Percentiles rank a stretch among this genome's conserved stretches.
Conservation (phyloP, 371 early-diverging fungal genomes). For the Blakeslea trispora region DNA sequence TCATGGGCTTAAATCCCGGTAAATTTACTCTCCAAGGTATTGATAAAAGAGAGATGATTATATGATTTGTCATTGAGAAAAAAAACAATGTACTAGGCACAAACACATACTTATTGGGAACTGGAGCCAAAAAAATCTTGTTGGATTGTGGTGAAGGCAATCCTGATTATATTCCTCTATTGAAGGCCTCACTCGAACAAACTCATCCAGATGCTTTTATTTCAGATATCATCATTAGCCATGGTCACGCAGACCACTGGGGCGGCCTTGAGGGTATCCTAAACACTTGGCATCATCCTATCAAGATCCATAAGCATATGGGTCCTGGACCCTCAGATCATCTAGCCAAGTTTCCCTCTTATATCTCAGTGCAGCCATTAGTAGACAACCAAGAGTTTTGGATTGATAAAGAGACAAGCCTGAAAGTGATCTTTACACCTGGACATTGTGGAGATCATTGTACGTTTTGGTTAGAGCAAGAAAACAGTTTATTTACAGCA, state of each 20-base stretch:
- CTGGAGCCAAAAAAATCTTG: constrained; percentile 67
- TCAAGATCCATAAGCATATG: no score
- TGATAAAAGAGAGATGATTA: no score
- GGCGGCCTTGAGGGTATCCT: constrained; percentile 67
- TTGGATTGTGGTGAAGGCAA: constrained; percentile 86
- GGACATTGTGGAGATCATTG: constrained; percentile 87
- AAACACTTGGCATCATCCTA: no score
- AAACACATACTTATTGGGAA: constrained; percentile 88
- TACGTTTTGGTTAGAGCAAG: constrained; percentile 72
- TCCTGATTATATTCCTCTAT: constrained; percentile 60
- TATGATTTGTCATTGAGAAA: no score
- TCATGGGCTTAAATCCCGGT: constrained; percentile 78
- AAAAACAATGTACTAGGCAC: constrained; percentile 55
- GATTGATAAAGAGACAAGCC: constrained; percentile 55
- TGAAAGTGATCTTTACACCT: constrained; percentile 74
- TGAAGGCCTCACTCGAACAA: constrained; percentile 51
- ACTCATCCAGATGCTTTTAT: constrained; percentile 55
- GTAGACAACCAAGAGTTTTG: constrained; percentile 58
- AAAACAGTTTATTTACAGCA: constrained; percentile 74
- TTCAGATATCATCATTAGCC: constrained; percentile 80
- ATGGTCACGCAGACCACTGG: constrained; percentile 83
- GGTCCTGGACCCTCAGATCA: constrained; percentile 11
- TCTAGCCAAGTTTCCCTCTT: constrained; percentile 28
- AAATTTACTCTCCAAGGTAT: constrained; percentile 76
- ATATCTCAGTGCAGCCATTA: constrained; percentile 32